Percentiles rank a stretch among this genome's conserved stretches.
These are phyloP conservation scores for Cenchrus purpureus DNA, from an alignment of 176 grass and related monocot genomes.

Conservation along the genomic window DNA sequence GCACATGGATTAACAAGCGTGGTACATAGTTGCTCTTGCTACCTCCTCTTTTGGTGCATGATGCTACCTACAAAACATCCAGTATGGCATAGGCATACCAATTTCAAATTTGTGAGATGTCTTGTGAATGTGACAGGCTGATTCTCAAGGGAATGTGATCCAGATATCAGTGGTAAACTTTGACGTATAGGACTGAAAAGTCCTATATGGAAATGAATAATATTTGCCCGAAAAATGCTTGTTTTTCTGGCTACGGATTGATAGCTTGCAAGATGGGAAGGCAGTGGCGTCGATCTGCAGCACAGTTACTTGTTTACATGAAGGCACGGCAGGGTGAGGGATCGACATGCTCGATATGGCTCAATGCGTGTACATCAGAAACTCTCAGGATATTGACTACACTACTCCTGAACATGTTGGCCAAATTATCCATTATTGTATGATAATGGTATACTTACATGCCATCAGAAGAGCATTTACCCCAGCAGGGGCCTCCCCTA, in stretches of 20 bases:
- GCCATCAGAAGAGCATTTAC: neutral
- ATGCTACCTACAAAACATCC: neutral
- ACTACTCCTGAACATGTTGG: neutral
- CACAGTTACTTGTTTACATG: constrained; percentile 8
- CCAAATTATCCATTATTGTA: neutral
- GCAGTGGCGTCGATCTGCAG: constrained; percentile 9
- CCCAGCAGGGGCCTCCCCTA: too few relatives aligned
- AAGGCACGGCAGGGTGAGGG: neutral
- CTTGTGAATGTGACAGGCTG: neutral
- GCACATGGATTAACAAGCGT: too few relatives aligned
- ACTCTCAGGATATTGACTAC: neutral
- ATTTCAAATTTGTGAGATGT: neutral
- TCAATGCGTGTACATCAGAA: neutral
- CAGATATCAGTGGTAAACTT: neutral
- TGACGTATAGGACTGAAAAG: neutral
- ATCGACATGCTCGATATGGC: neutral
- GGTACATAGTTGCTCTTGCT: too few relatives aligned
- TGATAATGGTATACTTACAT: neutral
- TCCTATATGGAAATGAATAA: neutral
- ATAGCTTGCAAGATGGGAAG: neutral
- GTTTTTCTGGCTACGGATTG: neutral
- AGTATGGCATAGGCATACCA: neutral
- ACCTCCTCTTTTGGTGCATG: too few relatives aligned
- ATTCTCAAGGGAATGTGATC: neutral
- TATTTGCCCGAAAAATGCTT: neutral